Conservation (phyloP, 2,329 filamentous ascomycete genomes). For the Nothophaeocryptopus gaeumannii region DNA sequence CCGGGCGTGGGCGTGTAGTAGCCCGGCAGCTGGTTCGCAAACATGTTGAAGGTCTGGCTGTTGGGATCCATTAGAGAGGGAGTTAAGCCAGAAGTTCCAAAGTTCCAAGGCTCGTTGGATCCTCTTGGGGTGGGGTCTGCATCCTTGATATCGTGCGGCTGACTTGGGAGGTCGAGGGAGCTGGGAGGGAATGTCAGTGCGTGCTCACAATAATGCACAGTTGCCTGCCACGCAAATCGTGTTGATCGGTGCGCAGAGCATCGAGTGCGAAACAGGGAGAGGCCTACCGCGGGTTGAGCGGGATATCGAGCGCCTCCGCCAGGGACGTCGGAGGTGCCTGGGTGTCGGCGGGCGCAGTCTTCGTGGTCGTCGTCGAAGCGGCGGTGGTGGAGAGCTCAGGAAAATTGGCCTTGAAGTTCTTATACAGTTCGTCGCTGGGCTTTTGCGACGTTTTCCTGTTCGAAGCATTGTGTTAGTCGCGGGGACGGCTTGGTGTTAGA, state of each 20-base stretch:
- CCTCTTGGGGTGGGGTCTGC: conserved; percentile 79
- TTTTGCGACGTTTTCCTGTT: conserved; percentile 65
- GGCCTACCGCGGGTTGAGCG: conserved; percentile 45
- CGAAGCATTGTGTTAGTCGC: conserved; percentile 14
- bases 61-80: conserved; percentile 84
- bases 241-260: conserved; percentile 18
- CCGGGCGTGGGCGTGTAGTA: conserved; percentile 89
- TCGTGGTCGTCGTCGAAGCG: conserved; percentile 25
- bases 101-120: conserved; percentile 74
- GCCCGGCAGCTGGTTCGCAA: conserved; percentile 74
- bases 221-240: conserved; percentile 21
- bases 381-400: conserved; percentile 60
- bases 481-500: conserved; percentile 14
- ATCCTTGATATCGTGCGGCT: conserved; percentile 57
- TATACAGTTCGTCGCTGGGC: conserved; percentile 78
- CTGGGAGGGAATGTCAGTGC: conserved; percentile 25
- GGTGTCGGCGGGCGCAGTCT: conserved; percentile 46
- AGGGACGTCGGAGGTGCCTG: conserved; percentile 42
- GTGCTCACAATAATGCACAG: conserved; percentile 13
- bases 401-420: conserved; percentile 79
- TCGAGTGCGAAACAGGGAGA: conserved; percentile 17
- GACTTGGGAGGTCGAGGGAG: conserved; percentile 20
- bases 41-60: conserved; percentile 74
- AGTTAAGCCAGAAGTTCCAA: conserved; percentile 58
- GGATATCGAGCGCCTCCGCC: conserved; percentile 48